Percentiles rank a stretch among this genome's conserved stretches.
Conservation (phyloP, 352 stramenopile genomes). For the Pythium pyrilobum region DNA sequence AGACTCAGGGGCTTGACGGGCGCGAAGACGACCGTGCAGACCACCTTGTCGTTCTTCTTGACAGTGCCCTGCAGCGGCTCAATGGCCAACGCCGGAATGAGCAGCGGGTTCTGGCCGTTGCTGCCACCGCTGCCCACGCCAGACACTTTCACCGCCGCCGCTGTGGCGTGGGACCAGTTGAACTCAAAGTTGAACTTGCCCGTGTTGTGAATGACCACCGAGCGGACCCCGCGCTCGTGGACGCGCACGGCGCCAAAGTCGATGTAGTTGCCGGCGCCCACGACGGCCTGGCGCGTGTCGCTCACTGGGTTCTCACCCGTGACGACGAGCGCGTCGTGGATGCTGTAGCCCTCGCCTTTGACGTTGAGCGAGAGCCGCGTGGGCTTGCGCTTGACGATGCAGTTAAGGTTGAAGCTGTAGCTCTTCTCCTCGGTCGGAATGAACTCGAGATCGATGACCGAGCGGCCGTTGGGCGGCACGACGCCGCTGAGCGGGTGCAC, state of each 20-base stretch:
- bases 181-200: constrained; percentile 97
- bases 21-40: constrained; percentile 69
- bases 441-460: constrained; percentile 87
- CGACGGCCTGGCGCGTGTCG: constrained; percentile 26
- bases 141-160: neutral
- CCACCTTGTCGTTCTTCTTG: constrained; percentile 82
- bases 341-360: constrained; percentile 93
- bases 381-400: constrained; percentile 90
- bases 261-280: constrained; percentile 36
- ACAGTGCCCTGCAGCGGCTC: constrained; percentile 80
- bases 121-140: no score
- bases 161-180: constrained; percentile 45
- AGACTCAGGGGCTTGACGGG: constrained; percentile 72
- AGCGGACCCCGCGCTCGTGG: constrained; percentile 66
- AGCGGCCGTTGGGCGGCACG: constrained; percentile 82
- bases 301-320: constrained; percentile 29
- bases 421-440: constrained; percentile 87
- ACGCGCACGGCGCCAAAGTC: constrained; percentile 88
- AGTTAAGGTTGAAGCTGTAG: constrained; percentile 93
- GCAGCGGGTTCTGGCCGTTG: constrained; percentile 12
- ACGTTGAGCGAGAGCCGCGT: constrained; percentile 90
- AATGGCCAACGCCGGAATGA: constrained; percentile 43
- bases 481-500: constrained; percentile 87
- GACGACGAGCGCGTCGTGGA: constrained; percentile 74
- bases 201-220: constrained; percentile 83